Percentiles rank a stretch among this genome's conserved stretches.
phyloP scores from a whole-genome alignment of 352 stramenopile species.

The Plasmopara halstedii region DNA sequence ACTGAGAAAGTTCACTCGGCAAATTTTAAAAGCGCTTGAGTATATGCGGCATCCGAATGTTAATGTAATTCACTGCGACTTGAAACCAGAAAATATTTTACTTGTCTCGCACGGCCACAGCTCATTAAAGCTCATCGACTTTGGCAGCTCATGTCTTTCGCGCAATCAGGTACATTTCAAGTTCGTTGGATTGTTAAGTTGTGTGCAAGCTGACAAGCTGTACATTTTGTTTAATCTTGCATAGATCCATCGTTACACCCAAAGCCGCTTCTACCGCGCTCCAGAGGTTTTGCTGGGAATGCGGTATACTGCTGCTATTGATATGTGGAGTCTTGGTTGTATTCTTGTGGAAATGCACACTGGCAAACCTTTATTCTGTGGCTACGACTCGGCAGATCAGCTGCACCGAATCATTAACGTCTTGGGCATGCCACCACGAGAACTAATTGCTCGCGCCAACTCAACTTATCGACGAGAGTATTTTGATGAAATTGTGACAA shows the following conservation, averaged over 20 bases:
- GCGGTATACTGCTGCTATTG: conserved; percentile 75
- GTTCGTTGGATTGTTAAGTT: background rate
- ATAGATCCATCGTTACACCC: conserved; percentile 96
- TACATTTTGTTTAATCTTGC: background rate
- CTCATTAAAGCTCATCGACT: conserved; percentile 99
- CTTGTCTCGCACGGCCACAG: conserved; percentile 90
- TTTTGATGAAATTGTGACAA: conserved; percentile 82
- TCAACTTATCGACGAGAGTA: conserved; percentile 81
- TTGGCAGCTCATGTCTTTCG: conserved; percentile 95
- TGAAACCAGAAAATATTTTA: conserved; percentile 99
- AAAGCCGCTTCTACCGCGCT: conserved; percentile 96
- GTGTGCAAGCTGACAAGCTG: conserved; percentile 2
- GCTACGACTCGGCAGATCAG: conserved; percentile 94
- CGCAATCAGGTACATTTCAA: conserved; percentile 70
- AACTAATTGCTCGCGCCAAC: conserved; percentile 88
- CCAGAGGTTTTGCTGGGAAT: conserved; percentile 84
- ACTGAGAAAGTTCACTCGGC: conserved; percentile 93
- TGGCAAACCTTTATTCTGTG: conserved; percentile 96
- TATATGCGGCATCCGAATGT: conserved; percentile 88
- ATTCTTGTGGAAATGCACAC: conserved; percentile 97
- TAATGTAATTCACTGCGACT: conserved; percentile 98
- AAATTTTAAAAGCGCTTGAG: conserved; percentile 87
- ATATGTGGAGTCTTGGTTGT: conserved; percentile 87
- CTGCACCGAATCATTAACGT: conserved; percentile 94
- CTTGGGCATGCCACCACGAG: conserved; percentile 89